Base-by-base conservation (phyloP, 192 early-diverging fungal genomes). In the Radiomyces spectabilis region DNA sequence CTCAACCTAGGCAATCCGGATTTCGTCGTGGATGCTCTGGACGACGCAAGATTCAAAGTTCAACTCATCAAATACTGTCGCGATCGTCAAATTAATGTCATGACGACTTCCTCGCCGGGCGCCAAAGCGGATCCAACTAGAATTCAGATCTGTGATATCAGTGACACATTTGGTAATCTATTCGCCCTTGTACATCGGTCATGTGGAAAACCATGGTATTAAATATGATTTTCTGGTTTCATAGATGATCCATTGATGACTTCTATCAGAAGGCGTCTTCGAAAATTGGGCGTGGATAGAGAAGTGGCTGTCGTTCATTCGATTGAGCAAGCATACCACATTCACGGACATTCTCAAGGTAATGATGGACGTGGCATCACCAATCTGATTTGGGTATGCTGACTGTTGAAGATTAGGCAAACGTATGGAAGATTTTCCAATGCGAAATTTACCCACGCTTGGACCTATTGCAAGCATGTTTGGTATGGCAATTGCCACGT, bases 191-290 rank as follows among this genome's bases (percentile, higher is more conserved):
- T 15, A n/a, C n/a, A n/a, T n/a, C n/a, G n/a, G n/a, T n/a, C n/a
- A n/a, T n/a, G n/a, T n/a, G n/a, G n/a, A n/a, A n/a, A n/a, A n/a
- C 32, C 24, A n/a, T 55, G 21, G 5, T 43, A 22, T n/a, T 37
- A n/a, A 12, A 45, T 33, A 55, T n/a, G 15, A 16, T 37, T 22
- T 59, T 37, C 32, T 37, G 15, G 2, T 30, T 32, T 34, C 18
- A 52, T 55, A 80, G 92, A 94, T 74, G 94, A 97, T 69, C 91
- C 92, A n/a, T n/a, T n/a, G n/a, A n/a, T n/a, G n/a, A n/a, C n/a
- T 0, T 76, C 94, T 53, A 87, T 93, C 25, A 78, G 90, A 33
- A 76, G 85, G 1, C 89, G 92, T 26, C 74, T 94, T 13, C 74
- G 84, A 40, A 74, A 75, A 34, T 78, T 69, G 26, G 88, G 87